Evolutionary conservation across 2,329 filamentous ascomycete species (phyloP), one percentile per base, ranked within the genome.

Genomic region (Plectosphaerella sp.): DNA sequence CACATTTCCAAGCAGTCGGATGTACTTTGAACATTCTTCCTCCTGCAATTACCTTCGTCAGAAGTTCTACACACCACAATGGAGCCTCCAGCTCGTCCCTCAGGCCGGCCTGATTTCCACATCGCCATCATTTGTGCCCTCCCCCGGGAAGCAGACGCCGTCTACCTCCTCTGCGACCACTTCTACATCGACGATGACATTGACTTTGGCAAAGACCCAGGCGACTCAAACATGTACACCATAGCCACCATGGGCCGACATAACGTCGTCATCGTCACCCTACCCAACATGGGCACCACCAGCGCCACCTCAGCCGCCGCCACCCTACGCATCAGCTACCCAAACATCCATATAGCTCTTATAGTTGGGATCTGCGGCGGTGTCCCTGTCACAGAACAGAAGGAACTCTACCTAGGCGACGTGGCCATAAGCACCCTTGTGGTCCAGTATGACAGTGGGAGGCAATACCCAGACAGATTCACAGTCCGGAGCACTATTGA

Each of bases 101-200:
- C 28, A 12, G 28, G 28, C 8, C 28, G 28, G 8, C 8, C 28
- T 7, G 54, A 57, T 10, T 72, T 71, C 57, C 61, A 62, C n/a
- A 56, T 71, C 41, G 66, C 65, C 11, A 62, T 71, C 16, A 63
- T 71, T 37, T 72, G 69, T 52, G 67, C 69, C 5, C 54, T 71
- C 14, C 52, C 58, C 16, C 52, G 58, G 12, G 67, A 72, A 52
- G 60, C 58, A 18, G 60, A 65, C 33, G 67, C 67, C 20, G 61
- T 66, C 12, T 22, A 53, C 10, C 49, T 55, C 8, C 45, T 62
- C 4, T 58, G 70, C 16, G 67, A 71, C 48, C 50, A 65, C 18
- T 46, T 57, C n/a, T 70, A 60, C 59, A 56, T 63, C 16, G 54
- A 62, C 5, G 52, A 57, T 20, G 49, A 33, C 1, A 57, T 63